These are phyloP conservation scores for Cryptococcus hybrid DNA, from an alignment of 1,284 basidiomycete species.

Conservation along the genomic window DNA sequence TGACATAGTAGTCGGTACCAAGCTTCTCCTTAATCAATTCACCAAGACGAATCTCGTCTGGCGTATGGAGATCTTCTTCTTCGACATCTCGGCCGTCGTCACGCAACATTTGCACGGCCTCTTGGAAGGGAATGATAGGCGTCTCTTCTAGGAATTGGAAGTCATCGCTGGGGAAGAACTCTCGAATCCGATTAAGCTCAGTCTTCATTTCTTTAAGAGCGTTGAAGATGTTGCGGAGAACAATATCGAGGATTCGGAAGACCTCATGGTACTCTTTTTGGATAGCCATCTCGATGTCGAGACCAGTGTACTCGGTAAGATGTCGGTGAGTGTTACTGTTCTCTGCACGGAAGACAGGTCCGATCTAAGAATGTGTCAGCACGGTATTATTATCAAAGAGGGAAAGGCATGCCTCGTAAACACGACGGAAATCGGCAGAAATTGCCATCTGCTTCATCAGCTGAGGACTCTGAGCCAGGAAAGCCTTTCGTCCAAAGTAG, in stretches of 20 bases:
- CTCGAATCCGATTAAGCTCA: conserved; percentile 53
- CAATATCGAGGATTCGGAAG: conserved; percentile 46
- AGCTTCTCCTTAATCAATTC: conserved; percentile 83
- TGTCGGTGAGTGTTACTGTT: conserved; percentile 58
- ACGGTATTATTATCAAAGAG: background rate
- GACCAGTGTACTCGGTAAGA: conserved; percentile 58
- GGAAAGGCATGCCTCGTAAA: conserved; percentile 52
- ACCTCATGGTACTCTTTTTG: conserved; percentile 56
- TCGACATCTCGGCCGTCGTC: conserved; percentile 34
- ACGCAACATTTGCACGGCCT: conserved; percentile 53
- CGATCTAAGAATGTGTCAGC: conserved; percentile 11
- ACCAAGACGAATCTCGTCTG: conserved; percentile 81
- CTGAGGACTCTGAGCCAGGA: conserved; percentile 57
- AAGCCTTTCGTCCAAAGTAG: conserved; percentile 73
- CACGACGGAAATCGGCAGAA: conserved; percentile 55
- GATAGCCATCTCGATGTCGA: conserved; percentile 58
- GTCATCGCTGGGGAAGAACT: conserved; percentile 51
- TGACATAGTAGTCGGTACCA: conserved; percentile 91
- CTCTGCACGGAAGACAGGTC: conserved; percentile 55
- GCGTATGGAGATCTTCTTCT: conserved; percentile 47
- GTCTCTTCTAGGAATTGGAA: conserved; percentile 39
- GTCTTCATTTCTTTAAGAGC: conserved; percentile 49
- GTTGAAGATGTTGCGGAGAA: conserved; percentile 49
- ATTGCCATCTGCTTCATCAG: conserved; percentile 59
- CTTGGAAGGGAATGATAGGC: conserved; percentile 48